Evolutionary conservation across 192 early-diverging fungal species (phyloP).

Genomic region (Coemansia sp.): DNA sequence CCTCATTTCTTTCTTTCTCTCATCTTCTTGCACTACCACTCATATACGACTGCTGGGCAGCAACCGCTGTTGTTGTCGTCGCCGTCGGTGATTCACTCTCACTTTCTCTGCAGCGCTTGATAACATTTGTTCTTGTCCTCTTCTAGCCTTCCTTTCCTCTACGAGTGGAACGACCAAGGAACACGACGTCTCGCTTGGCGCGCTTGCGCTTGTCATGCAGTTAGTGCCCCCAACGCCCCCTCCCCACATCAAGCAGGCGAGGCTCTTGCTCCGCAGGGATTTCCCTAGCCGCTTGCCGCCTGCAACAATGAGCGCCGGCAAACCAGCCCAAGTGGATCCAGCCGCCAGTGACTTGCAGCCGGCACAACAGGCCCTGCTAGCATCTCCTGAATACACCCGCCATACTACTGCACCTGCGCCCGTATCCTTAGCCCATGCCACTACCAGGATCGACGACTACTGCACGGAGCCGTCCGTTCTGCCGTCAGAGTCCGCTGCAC

Average conservation of each 20-base stretch:
- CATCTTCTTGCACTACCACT: neutral
- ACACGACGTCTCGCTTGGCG: neutral
- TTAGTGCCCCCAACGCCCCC: constrained; percentile 6
- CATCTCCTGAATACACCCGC: neutral
- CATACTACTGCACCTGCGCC: neutral
- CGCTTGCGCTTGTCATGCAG: constrained; percentile 9
- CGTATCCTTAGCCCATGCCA: neutral
- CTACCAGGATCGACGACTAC: constrained; percentile 2
- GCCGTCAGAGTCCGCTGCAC: neutral
- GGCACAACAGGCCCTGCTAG: neutral
- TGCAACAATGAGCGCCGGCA: constrained; percentile 1
- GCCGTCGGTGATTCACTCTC: neutral
- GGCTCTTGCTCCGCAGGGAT: constrained; percentile 6
- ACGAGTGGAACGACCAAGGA: neutral
- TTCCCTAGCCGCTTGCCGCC: constrained; percentile 3
- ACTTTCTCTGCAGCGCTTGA: neutral
- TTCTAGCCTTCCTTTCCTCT: neutral
- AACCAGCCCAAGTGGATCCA: constrained; percentile 2
- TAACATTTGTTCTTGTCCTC: neutral
- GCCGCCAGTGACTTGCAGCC: neutral
- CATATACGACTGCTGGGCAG: neutral
- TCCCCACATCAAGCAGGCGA: constrained; percentile 1
- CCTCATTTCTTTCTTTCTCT: neutral
- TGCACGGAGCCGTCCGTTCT: neutral
- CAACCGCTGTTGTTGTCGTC: neutral